phyloP scores from a whole-genome alignment of 768 basidiomycete species.

The Auriscalpium microsporum region DNA sequence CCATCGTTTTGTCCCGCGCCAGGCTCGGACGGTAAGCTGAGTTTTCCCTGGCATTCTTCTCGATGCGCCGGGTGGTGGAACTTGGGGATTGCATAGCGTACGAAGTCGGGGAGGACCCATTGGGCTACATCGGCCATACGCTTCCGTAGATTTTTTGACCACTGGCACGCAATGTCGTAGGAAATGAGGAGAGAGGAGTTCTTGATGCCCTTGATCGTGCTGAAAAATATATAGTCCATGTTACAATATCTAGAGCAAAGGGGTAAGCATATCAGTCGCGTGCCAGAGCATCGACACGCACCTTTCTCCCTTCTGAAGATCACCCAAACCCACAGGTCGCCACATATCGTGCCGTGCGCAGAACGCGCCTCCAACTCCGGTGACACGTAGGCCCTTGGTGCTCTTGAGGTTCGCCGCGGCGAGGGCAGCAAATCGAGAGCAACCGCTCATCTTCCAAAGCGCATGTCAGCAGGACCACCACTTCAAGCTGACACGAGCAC shows the following conservation, averaged over 20 bases:
- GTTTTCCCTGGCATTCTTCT: slow-evolving; percentile 17
- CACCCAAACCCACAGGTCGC: background rate
- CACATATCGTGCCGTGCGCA: background rate
- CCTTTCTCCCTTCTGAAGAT: background rate
- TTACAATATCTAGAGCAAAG: background rate
- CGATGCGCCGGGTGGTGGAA: slow-evolving; percentile 20
- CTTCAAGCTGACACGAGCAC: background rate
- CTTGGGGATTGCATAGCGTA: background rate
- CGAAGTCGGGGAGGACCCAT: background rate
- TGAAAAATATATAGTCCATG: background rate
- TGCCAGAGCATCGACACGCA: background rate
- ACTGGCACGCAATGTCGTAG: slow-evolving; percentile 24
- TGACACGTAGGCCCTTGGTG: background rate
- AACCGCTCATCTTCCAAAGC: background rate
- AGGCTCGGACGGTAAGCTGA: background rate
- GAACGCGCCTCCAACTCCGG: background rate
- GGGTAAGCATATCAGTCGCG: no score
- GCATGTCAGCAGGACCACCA: no score
- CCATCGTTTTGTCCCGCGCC: no score
- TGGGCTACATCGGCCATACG: background rate
- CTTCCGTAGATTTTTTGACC: slow-evolving; percentile 13
- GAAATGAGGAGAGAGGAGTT: background rate
- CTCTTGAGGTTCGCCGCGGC: background rate
- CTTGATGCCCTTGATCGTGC: background rate
- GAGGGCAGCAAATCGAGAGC: background rate